Base-by-base conservation (phyloP, 2,329 filamentous ascomycete genomes). In the Penicillium nordicum region DNA sequence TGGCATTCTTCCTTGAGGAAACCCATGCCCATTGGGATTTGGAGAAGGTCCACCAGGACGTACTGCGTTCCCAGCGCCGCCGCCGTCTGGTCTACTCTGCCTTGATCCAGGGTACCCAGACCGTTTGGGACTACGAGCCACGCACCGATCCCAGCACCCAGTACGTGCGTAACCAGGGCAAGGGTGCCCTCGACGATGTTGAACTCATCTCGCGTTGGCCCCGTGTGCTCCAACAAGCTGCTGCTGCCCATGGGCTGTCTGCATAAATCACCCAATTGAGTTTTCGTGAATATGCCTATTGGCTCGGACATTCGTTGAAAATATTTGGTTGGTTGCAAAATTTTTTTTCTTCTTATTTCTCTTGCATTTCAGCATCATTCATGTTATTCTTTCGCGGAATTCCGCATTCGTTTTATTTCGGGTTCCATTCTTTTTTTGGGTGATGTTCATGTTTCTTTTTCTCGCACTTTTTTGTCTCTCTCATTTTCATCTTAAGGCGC, bases 101-200 rank as follows among this genome's bases (percentile, higher is more conserved):
- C 0, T 80, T 97, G 61, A 89, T 85, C 70, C 76, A 87, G 72
- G 92, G 92, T 53, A 79, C 79, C 36, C 91, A 90, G 64, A 88
- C 89, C 38, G 84, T 86, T 70, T 97, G 92, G 92, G 92, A 97
- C 74, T 89, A 88, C 75, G 84, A 92, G 76, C 91, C 91, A 0
- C 76, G 81, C 51, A 66, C 78, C 47, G 69, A 75, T 61, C 71
- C 69, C 8, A 72, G 72, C 58, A 63, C 58, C 64, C 89, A 89
- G 74, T 95, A 93, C 74, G 95, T 97, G 67, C 89, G 92, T 48
- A 77, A 77, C 66, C 72, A 74, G 51, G 72, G 74, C 63, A 73
- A 74, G 67, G 73, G 73, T 4, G 66, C 69, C 2, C 62, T 77
- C 30, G 74, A 76, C 46, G 74, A 77, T 49, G 72, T 76, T 16